Base-by-base conservation (phyloP, 2,329 filamentous ascomycete species). In the Aspergillus sp. region DNA sequence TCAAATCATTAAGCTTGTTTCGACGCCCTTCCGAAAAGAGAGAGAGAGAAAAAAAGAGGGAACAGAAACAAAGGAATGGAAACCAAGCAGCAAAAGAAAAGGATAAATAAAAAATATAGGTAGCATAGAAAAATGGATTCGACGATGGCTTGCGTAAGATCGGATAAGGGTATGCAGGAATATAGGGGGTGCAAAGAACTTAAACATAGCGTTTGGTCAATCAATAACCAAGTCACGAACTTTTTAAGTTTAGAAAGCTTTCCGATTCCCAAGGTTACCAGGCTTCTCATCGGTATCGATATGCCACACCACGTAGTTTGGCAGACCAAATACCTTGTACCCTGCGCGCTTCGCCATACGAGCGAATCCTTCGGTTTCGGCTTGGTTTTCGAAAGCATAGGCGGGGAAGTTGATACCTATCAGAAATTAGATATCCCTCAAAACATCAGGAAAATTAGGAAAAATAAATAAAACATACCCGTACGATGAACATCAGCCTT, bases 221-320 rank as follows among this genome's bases (percentile, higher is more conserved):
- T 28, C 36, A 26, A 39, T 26, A 28, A 33, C 28, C 30, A 30
- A 29, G 35, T 45, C 40, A 42, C 12, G 7, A 19, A 30, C 19
- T 42, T 10, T 41, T 32, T n/a, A n/a, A 52, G 48, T 41, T 55
- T 62, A 69, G 52, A 63, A 69, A 12, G 67, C 66, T 52, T 67
- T 67, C 53, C 65, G 65, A 38, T 57, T 54, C 47, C 66, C 66
- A 19, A 70, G 60, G 48, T 97, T 97, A 32, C 89, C 88, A 32
- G 82, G 80, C 76, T 96, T 95, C 74, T 98, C 93, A 47, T 90
- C 82, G 2, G 93, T 98, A 67, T 98, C 93, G 60, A 95, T 87
- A 66, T 98, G 93, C 93, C 93, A 98, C 49, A 98, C 91, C 43
- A 98, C 84, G 66, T 98, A 98, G 68, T 98, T 98, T 38, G 91